Conservation (phyloP, 768 basidiomycete species). For the Phanerochaete sordida region DNA sequence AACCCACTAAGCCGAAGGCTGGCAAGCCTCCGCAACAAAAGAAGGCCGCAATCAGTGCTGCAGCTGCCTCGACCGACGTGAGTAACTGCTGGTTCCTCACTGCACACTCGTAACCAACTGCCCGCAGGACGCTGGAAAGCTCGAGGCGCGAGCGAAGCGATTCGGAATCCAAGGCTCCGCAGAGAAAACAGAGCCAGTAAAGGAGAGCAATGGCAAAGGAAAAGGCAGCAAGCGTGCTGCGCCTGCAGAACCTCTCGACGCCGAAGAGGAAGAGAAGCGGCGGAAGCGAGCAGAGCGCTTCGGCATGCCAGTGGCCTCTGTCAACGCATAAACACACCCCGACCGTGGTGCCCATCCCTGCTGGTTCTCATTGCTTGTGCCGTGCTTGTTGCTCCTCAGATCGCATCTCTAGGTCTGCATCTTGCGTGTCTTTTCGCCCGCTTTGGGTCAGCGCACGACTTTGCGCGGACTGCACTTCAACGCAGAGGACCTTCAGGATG, state of each 20-base stretch:
- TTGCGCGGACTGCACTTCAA: too few relatives aligned
- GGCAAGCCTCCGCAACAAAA: slow-evolving; percentile 14
- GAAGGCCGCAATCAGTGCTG: neutral
- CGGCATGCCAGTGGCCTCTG: slow-evolving; percentile 26
- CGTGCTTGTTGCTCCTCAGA: too few relatives aligned
- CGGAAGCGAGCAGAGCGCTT: slow-evolving; percentile 67
- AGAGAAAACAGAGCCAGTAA: neutral
- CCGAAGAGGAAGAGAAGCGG: slow-evolving; percentile 55
- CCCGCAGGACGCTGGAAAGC: slow-evolving; percentile 44
- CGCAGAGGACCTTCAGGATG: too few relatives aligned
- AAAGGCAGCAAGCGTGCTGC: slow-evolving; percentile 28
- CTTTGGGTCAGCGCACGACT: too few relatives aligned
- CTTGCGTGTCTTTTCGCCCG: too few relatives aligned
- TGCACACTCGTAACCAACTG: neutral
- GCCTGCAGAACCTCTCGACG: slow-evolving; percentile 41
- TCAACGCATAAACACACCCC: slow-evolving; percentile 1
- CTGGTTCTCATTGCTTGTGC: too few relatives aligned
- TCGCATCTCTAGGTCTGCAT: too few relatives aligned
- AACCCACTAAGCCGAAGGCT: slow-evolving; percentile 31
- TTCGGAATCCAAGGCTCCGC: slow-evolving; percentile 38
- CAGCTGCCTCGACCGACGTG: slow-evolving; percentile 10
- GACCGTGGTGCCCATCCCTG: too few relatives aligned
- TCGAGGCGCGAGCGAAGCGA: slow-evolving; percentile 50
- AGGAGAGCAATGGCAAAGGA: slow-evolving; percentile 27
- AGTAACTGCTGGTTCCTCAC: neutral